Conservation (phyloP, 1,139 yeast species). For the Debaryomyces psychrophilus region DNA sequence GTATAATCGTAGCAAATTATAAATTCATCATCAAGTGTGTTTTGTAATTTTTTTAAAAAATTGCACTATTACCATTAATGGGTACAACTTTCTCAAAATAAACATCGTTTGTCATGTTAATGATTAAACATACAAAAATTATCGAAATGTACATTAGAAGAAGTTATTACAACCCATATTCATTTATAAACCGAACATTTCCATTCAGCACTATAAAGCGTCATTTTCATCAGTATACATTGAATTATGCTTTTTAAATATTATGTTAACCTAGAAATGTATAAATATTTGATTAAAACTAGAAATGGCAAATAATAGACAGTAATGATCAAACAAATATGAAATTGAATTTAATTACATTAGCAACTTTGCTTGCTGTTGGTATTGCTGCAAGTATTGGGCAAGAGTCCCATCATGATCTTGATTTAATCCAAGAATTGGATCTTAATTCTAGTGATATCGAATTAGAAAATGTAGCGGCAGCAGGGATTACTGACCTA, state of each 20-base stretch:
- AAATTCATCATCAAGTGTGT: background rate
- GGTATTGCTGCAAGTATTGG: constrained; percentile 2
- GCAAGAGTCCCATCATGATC: background rate
- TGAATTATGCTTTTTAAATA: background rate
- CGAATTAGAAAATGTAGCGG: constrained; percentile 1
- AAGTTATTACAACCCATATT: background rate
- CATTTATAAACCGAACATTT: background rate
- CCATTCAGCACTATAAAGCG: background rate
- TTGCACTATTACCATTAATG: background rate
- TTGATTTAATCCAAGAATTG: constrained; percentile 1
- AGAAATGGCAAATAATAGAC: background rate
- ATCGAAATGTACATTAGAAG: background rate
- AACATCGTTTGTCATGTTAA: background rate
- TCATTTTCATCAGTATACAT: background rate
- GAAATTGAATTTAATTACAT: background rate
- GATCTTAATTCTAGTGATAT: background rate
- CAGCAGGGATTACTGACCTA: constrained; percentile 1
- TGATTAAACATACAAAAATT: background rate
- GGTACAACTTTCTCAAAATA: background rate
- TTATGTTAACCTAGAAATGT: background rate
- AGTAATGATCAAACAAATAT: background rate
- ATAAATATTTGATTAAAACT: background rate
- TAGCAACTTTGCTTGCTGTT: background rate
- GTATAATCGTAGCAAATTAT: too few species aligned
- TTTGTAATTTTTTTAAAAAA: background rate